Evolutionary conservation across 495 filamentous ascomycete species (phyloP).

Genomic region (Thermochaetoides thermophila): DNA sequence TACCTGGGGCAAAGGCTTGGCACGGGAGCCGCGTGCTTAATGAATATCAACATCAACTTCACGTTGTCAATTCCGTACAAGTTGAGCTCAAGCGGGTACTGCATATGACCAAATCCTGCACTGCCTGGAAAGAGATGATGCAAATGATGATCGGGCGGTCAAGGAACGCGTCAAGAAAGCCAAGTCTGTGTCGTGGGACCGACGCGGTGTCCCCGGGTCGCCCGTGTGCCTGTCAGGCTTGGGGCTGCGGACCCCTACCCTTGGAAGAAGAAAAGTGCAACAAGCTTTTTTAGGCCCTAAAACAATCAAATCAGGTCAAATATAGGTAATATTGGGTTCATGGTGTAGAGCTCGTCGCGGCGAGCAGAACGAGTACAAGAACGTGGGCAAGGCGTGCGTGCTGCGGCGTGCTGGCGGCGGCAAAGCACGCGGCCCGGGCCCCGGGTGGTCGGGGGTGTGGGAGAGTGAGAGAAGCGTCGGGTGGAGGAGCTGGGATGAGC

Average conservation of each 20-base stretch:
- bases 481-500: too few relatives aligned
- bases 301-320: slow-evolving; percentile 12
- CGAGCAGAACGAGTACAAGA: slow-evolving; percentile 21
- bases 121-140: too few relatives aligned
- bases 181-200: too few relatives aligned
- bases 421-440: slow-evolving; percentile 11
- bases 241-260: slow-evolving; percentile 20
- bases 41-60: too few relatives aligned
- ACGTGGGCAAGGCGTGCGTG: slow-evolving; percentile 9
- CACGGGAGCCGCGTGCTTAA: too few relatives aligned
- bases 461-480: slow-evolving; percentile 15
- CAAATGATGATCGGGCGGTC: neutral
- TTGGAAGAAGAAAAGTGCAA: slow-evolving; percentile 11
- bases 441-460: slow-evolving; percentile 16
- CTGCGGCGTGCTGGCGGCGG: slow-evolving; percentile 4
- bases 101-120: too few relatives aligned
- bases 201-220: too few relatives aligned
- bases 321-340: too few relatives aligned
- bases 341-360: slow-evolving; percentile 12
- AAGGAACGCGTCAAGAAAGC: neutral
- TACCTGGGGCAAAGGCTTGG: too few relatives aligned
- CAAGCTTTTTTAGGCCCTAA: slow-evolving; percentile 3
- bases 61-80: too few relatives aligned
- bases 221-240: slow-evolving; percentile 8
- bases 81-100: too few relatives aligned